Evolutionary conservation across 495 filamentous ascomycete genomes (phyloP), one percentile per base, ranked within the genome.

Genomic region (Neurospora hispaniola): DNA sequence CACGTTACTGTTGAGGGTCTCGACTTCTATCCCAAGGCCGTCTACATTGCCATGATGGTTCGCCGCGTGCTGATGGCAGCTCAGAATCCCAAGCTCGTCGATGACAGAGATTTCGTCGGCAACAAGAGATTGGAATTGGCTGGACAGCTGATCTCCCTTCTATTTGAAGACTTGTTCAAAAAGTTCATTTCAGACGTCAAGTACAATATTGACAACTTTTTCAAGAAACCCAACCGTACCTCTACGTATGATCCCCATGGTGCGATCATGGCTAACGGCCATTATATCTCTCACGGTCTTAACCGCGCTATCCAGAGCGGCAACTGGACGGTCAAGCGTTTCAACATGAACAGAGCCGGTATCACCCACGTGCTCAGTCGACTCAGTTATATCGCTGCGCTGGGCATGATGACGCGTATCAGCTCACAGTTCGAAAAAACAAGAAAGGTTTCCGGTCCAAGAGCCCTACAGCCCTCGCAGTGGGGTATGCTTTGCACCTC

Each of bases 361-460:
- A 94, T 99, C 11, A 97, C 96, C 4, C 96, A 99, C 81, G 94
- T 99, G 71, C 85, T 99, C 20, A 98, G 94, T 83, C 89, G 96
- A 59, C 84, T 98, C 66, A 98, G 94, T 80, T 99, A 97, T 78
- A 97, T 98, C 82, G 93, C 92, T 76, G 96, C 96, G 12, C 87
- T 99, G n/a, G 96, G 96, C 72, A 98, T 98, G 96, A 98, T 99
- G 96, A 98, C 96, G 12, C 90, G 96, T 76, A 98, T 98, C 76
- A 94, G 90, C 83, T 96, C 92, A 88, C 96, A 98, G 84, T 98
- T 99, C 79, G 96, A 98, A 79, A 98, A 98, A 86, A 97, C 95
- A 3, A 84, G 96, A 75, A 99, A 99, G 80, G 93, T 99, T 75
- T 92, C 89, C 78, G 96, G 96, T 71, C 96, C 96, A 76, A 90